Base-by-base conservation (phyloP, 2,329 filamentous ascomycete species). In the Apiospora aurea region DNA sequence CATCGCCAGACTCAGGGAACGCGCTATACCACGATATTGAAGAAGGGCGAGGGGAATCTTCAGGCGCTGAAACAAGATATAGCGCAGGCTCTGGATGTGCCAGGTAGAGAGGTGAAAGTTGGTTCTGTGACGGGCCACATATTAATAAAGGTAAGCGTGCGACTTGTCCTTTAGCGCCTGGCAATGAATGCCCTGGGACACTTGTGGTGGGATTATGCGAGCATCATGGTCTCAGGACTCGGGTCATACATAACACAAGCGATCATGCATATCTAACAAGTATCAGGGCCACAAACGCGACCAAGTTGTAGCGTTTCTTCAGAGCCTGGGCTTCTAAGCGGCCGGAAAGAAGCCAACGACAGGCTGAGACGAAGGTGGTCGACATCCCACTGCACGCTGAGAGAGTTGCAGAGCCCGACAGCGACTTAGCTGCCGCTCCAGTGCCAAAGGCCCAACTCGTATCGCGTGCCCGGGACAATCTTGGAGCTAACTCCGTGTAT, bases 31-130 rank as follows among this genome's bases (percentile, higher is more conserved):
- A 97, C 96, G 6, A 82, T 90, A 71, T 83, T 99, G 71, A 93
- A 94, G 81, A 95, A 93, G 82, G 88, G 96, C 69, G 90, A 94
- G 72, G 96, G 96, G 21, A 88, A 97, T 80, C 78, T 90, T 69
- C 81, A 85, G 44, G 87, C 85, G 3, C 80, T 98, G 75, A 86
- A 89, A 73, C 82, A 87, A 47, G 92, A 95, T 76, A 80, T 98
- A 71, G 83, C 86, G 49, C 79, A 83, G 26, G 87, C 86, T 14
- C 81, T 97, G 73, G 82, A 85, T 1, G 78, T 96, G 57, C 82
- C 87, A 34, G 79, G 86, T 69, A 84, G 88, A 18, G 83, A 90
- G 8, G 84, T 91, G 57, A 83, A 81, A 74, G 74, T 90, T 64
- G 89, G 89, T 75, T 84, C 84, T 26, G 83, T 92, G 69, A 97